phyloP scores from a whole-genome alignment of 78 protist species.

The Chrysochromulina parva region DNA sequence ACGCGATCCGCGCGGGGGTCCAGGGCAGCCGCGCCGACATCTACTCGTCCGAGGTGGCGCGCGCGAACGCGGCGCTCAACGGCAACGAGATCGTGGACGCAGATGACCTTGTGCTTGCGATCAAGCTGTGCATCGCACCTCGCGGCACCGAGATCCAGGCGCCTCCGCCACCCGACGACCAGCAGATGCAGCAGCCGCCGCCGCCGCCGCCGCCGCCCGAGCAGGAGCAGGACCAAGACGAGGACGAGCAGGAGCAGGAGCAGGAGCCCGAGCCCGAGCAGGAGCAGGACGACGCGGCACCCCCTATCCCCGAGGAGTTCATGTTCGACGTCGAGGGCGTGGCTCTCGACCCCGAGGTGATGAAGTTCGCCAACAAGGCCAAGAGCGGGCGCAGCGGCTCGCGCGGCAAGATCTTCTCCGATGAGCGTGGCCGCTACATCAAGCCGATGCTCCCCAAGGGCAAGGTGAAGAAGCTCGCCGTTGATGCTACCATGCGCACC shows the following conservation, averaged over 20 bases:
- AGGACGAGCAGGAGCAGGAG: conserved; percentile 24
- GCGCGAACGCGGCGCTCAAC: conserved; percentile 28
- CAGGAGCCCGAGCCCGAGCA: conserved; percentile 32
- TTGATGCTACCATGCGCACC: conserved; percentile 57
- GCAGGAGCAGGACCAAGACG: neutral
- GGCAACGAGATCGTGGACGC: neutral
- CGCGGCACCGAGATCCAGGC: conserved; percentile 17
- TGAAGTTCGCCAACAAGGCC: conserved; percentile 21
- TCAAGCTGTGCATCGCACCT: conserved; percentile 36
- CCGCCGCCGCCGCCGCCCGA: conserved; percentile 18
- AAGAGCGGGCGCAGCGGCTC: neutral
- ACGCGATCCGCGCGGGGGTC: conserved; percentile 43
- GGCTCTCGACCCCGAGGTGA: conserved; percentile 36
- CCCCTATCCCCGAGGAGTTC: conserved; percentile 52
- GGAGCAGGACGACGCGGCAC: conserved; percentile 35
- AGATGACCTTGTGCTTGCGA: conserved; percentile 31
- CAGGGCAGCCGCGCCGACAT: conserved; percentile 46
- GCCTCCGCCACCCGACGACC: neutral
- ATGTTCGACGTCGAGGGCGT: conserved; percentile 53
- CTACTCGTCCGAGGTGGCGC: conserved; percentile 37
- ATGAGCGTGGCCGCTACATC: conserved; percentile 52
- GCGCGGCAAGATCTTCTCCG: conserved; percentile 30
- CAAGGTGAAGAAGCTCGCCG: conserved; percentile 37
- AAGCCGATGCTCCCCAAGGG: conserved; percentile 53
- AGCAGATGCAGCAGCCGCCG: conserved; percentile 35